Evolutionary conservation across 495 filamentous ascomycete species (phyloP), one percentile per base, ranked within the genome.

Genomic region (Hypoxylon intermedium): DNA sequence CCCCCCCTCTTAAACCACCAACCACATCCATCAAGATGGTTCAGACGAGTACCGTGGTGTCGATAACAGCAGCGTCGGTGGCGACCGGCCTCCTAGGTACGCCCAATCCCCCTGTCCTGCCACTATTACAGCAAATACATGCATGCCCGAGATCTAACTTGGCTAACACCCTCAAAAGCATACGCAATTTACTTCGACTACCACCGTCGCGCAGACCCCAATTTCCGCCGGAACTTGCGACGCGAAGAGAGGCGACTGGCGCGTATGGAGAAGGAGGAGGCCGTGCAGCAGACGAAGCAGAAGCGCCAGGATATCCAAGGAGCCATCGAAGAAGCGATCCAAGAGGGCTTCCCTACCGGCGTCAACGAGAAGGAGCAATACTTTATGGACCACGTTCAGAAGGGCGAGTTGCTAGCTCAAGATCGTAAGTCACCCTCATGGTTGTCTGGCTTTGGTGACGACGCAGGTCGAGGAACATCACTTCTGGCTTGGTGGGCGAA

Each of bases 131-230:
- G 24, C 45, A 26, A n/a, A n/a, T n/a, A n/a, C n/a, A n/a, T n/a
- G n/a, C n/a, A n/a, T n/a, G n/a, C n/a, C n/a, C n/a, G n/a, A n/a
- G n/a, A n/a, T n/a, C n/a, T n/a, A n/a, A n/a, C n/a, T n/a, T 26
- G 7, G 24, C 24, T 26, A 26, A 26, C 7, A 3, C 24, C 24
- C 3, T 30, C 16, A 15, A 50, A 23, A 83, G 80, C 78, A 49
- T 83, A 98, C 70, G 95, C 91, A 52, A 76, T 91, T 53, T 98
- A 96, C 81, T 98, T 98, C 70, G 94, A 98, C 79, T 87, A 97
- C 79, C 88, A 88, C 74, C 86, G 94, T 65, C 90, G 94, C 65
- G 87, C 85, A 70, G 87, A 96, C 68, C 85, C 90, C 55, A 85
- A 89, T 18, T 98, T 97, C 82, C 83, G 94, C 68, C 91, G 89